Conservation (phyloP, 352 stramenopile genomes). For the Globisporangium okanoganense region DNA sequence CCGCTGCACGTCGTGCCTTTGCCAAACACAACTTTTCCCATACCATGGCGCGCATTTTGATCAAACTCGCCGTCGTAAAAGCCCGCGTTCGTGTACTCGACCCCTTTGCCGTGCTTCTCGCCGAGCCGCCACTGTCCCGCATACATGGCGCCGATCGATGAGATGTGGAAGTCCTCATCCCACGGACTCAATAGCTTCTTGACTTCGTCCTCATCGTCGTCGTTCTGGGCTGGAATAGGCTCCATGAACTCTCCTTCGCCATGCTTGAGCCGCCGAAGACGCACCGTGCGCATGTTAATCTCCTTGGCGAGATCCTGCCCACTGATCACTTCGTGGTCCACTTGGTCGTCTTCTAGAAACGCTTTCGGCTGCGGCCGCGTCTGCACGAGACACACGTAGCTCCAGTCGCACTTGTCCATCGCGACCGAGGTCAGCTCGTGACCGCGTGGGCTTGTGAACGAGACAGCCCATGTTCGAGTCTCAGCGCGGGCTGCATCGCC, state of each 20-base stretch:
- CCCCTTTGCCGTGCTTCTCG: conserved; percentile 45
- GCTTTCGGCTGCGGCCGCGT: conserved; percentile 46
- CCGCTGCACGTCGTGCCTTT: conserved; percentile 46
- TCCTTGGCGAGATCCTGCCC: conserved; percentile 44
- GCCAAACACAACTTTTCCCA: conserved; percentile 52
- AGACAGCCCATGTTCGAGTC: conserved; percentile 49
- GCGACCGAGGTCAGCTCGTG: conserved; percentile 40
- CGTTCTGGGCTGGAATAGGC: neutral
- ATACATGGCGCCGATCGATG: conserved; percentile 59
- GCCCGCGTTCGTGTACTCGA: conserved; percentile 60
- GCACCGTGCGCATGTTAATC: conserved; percentile 63
- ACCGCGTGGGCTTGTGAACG: conserved; percentile 45
- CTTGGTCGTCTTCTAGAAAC: conserved; percentile 57
- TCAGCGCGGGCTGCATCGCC: conserved; percentile 22
- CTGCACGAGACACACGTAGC: conserved; percentile 53
- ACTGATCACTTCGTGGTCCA: conserved; percentile 42
- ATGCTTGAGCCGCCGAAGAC: conserved; percentile 50
- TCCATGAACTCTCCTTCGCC: conserved; percentile 42
- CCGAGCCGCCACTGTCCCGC: conserved; percentile 43
- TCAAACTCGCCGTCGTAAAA: conserved; percentile 63
- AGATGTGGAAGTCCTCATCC: conserved; percentile 65
- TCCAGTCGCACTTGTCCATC: conserved; percentile 63
- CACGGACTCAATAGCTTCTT: conserved; percentile 25
- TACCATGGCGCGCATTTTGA: conserved; percentile 33
- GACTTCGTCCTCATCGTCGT: neutral